Base-by-base conservation (phyloP, 176 grass and related monocot species). In the Cenchrus americanus region DNA sequence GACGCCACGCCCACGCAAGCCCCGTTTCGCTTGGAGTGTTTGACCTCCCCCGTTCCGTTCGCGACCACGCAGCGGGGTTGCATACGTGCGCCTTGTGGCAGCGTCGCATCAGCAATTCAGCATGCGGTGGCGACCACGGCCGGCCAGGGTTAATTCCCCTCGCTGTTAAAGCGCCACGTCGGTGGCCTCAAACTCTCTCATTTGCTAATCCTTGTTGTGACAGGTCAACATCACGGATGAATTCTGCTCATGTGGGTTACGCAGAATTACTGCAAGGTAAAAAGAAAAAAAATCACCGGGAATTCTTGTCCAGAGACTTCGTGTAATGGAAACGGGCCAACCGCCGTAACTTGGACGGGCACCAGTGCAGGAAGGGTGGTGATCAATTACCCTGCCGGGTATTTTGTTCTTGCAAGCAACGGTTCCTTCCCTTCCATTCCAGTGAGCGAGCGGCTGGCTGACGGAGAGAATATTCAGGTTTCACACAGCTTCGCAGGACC, bases 101-200 rank as follows among this genome's bases (percentile, higher is more conserved):
- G 84, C 84, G 84, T 86, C 84, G 84, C 88, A 73, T 87, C 88
- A 80, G n/a, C n/a, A n/a, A n/a, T n/a, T n/a, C n/a, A n/a, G 78
- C 78, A 80, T 12, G 34, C 61, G 12, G 24, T 3, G 77, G 46
- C 5, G 62, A 32, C 51, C 34, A 3, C 21, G 63, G 27, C 37
- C 21, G 63, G 43, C 24, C 11, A 42, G 0, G 42, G 12, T 10
- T 72, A 41, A 30, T 14, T 14, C 46, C 58, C 46, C 58, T 81
- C 85, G 78, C 60, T 59, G 61, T 75, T 5, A 75, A 81, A 15
- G 10, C 69, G 69, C 77, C 77, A 59, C 69, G 77, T 32, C 14
- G 52, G 14, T 48, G 63, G 15, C 10, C 34, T 37, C 34, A 37
- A 3, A 4, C 34, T 37, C 34, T 37, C 11, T 32, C 0, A 4